Evolutionary conservation across 805 yeast genomes (phyloP).

Genomic region (Ogataea neopini): DNA sequence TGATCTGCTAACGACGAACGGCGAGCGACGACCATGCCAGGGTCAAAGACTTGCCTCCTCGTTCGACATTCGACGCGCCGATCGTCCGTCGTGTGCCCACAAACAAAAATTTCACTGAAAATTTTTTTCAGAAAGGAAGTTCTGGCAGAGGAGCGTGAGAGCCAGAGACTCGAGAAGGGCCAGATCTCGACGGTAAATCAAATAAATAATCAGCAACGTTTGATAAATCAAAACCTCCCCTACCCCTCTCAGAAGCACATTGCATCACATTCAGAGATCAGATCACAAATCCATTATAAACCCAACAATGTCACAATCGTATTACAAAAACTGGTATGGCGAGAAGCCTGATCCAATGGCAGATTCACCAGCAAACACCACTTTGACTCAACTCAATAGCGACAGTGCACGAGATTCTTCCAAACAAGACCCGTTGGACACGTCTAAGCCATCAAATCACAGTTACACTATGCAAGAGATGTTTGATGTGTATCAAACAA

Average conservation of each 20-base stretch:
- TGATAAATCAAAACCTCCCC: not conserved
- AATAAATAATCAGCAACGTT: not conserved
- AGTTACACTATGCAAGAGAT: slow-evolving; percentile 54
- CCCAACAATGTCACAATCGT: slow-evolving; percentile 34
- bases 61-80: not conserved
- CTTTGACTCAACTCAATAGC: not conserved
- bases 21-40: too few relatives aligned
- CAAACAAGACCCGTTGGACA: not conserved
- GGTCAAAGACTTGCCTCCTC: too few relatives aligned
- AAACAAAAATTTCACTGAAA: slow-evolving; percentile 8
- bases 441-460: slow-evolving; percentile 1
- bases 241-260: not conserved
- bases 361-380: slow-evolving; percentile 1
- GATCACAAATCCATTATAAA: not conserved
- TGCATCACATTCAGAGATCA: not conserved
- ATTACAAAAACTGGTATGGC: slow-evolving; percentile 33
- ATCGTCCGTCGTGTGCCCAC: slow-evolving; percentile 4
- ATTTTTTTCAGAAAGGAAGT: slow-evolving; percentile 6
- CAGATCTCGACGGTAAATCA: too few relatives aligned
- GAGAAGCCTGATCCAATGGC: slow-evolving; percentile 6
- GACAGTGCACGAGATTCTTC: not conserved
- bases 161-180: not conserved
- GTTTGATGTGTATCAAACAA: slow-evolving; percentile 50
- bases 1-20: too few relatives aligned
- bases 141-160: slow-evolving; percentile 2